Percentiles rank a stretch among this genome's conserved stretches.
Conservation (phyloP, 2,329 filamentous ascomycete species). For the Sphaceloma murrayae region DNA sequence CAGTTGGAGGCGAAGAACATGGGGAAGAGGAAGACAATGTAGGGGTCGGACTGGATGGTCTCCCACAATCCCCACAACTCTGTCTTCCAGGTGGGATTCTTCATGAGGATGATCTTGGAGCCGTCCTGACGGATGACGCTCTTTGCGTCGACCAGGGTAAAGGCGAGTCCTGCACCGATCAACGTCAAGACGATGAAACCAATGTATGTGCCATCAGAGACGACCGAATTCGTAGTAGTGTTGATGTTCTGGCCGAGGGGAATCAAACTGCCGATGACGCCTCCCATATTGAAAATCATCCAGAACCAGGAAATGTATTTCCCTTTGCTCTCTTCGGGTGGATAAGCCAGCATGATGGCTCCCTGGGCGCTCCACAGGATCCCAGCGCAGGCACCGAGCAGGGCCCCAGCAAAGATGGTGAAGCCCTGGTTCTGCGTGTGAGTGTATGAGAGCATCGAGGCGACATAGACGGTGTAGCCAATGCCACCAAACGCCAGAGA, state of each 20-base stretch:
- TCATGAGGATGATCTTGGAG: conserved; percentile 73
- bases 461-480: conserved; percentile 67
- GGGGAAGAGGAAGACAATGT: conserved; percentile 66
- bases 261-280: conserved; percentile 72
- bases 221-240: conserved; percentile 41
- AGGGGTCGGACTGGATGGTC: conserved; percentile 60
- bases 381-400: conserved; percentile 69
- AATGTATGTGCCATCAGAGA: conserved; percentile 74
- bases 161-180: conserved; percentile 58
- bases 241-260: conserved; percentile 65
- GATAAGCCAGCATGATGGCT: conserved; percentile 85
- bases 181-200: conserved; percentile 80
- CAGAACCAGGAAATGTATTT: conserved; percentile 86
- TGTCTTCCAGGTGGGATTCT: conserved; percentile 76
- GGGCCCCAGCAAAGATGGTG: conserved; percentile 64
- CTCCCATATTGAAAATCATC: conserved; percentile 90
- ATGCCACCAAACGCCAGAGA: conserved; percentile 64
- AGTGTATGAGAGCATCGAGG: conserved; percentile 60
- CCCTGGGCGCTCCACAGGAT: conserved; percentile 76
- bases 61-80: conserved; percentile 69
- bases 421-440: conserved; percentile 60
- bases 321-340: conserved; percentile 69
- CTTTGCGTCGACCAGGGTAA: conserved; percentile 60
- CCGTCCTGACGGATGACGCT: conserved; percentile 68
- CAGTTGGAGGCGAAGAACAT: conserved; percentile 74